phyloP scores from a whole-genome alignment of 2,329 filamentous ascomycete species.

The Aureobasidium namibiae region DNA sequence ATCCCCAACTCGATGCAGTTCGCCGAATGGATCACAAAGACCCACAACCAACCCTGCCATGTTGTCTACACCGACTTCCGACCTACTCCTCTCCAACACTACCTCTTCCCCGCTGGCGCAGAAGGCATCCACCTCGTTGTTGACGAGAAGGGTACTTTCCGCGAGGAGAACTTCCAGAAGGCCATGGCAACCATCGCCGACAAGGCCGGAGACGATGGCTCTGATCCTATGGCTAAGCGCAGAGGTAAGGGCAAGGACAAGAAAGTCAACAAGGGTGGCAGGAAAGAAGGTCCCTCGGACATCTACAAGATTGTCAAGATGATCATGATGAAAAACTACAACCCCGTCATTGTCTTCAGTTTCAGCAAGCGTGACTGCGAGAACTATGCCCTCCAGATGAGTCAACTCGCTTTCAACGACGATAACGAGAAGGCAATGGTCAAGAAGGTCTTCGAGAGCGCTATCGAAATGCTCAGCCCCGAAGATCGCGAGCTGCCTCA shows the following conservation, averaged over 20 bases:
- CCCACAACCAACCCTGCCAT: constrained; percentile 93
- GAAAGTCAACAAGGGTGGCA: constrained; percentile 81
- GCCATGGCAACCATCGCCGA: constrained; percentile 87
- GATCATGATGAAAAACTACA: constrained; percentile 96
- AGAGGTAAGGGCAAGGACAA: constrained; percentile 90
- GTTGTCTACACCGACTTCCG: constrained; percentile 99
- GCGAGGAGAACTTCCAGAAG: constrained; percentile 94
- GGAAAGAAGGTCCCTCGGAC: constrained; percentile 61
- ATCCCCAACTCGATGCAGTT: constrained; percentile 99
- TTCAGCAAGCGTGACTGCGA: constrained; percentile 98
- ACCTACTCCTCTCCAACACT: constrained; percentile 92
- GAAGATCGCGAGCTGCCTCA: constrained; percentile 84
- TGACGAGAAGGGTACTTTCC: constrained; percentile 92
- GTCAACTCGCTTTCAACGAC: constrained; percentile 84
- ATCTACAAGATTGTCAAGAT: constrained; percentile 98
- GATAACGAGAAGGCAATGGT: constrained; percentile 94
- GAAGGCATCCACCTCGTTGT: constrained; percentile 91
- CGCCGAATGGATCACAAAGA: constrained; percentile 98
- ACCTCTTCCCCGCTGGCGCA: constrained; percentile 89
- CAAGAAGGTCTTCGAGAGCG: constrained; percentile 84
- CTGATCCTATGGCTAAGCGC: constrained; percentile 67
- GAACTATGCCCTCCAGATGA: constrained; percentile 79
- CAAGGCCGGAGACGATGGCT: constrained; percentile 75
- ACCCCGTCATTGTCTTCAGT: constrained; percentile 98
- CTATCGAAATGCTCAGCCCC: constrained; percentile 84